Evolutionary conservation across 73 alveolate genomes (phyloP), one percentile per base, ranked within the genome.

Genomic region (Symbiodinium natans): DNA sequence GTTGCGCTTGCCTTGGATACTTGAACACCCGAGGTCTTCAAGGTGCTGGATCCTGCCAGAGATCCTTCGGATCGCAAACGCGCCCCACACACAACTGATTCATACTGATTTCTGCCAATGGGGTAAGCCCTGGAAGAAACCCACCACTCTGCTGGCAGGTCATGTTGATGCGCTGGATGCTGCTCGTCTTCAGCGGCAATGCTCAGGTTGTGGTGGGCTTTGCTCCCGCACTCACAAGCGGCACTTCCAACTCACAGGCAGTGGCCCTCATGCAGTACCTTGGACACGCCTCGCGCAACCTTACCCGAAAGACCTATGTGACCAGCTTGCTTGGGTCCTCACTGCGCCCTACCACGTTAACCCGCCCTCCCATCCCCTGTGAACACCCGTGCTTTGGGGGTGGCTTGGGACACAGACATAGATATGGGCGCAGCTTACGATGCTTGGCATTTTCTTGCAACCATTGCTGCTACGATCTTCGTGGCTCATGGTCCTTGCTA

Each of bases 161-260:
- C 46, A 86, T 56, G n/a, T 86, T 56, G 93, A 86, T 21, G 25
- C 93, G 38, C 93, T 48, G 82, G 93, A 86, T 52, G 83, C 52
- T 75, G 83, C 82, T 27, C 82, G 93, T 0, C 38, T 86, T 0
- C 52, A 59, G 34, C 93, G 83, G 6, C 83, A 48, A 2, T 86
- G 93, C 54, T 15, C 13, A n/a, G 93, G 93, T 41, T 41, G 83
- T 21, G 82, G 27, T 2, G 63, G 63, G 2, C 1, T 2, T 13
- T 86, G 93, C 59, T 3, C 7, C 13, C 82, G 83, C 29, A 48
- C 93, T 0, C 39, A 40, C 19, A 21, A 39, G 1, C 25, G 25
- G 31, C 93, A 86, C 83, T 86, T 86, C 34, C 83, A 48, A 13
- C 41, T 86, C 2, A 48, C 93, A 9, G 93, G 93, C 1, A 36